These are phyloP conservation scores for Litchi chinensis DNA, from an alignment of 345 rosid species.

Conservation along the genomic window DNA sequence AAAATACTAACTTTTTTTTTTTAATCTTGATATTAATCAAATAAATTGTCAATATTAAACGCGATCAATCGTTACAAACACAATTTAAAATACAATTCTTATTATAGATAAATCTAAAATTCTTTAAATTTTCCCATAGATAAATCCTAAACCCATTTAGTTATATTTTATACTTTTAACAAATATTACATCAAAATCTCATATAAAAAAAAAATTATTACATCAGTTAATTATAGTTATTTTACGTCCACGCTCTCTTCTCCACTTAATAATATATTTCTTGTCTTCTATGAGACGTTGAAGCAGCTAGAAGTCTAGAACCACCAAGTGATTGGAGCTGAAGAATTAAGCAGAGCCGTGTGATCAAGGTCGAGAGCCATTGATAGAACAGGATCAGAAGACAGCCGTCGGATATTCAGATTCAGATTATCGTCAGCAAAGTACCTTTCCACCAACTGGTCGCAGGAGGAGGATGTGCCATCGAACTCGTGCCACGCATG, in stretches of 20 bases:
- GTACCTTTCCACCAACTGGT: constrained; percentile 18
- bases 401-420: constrained; percentile 6
- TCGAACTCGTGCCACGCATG: constrained; percentile 22
- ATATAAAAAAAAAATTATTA: too few relatives aligned
- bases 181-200: too few relatives aligned
- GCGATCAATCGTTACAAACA: too few relatives aligned
- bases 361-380: background rate
- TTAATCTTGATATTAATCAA: too few relatives aligned
- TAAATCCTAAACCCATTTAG: background rate
- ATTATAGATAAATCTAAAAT: too few relatives aligned
- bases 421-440: background rate
- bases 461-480: constrained; percentile 34
- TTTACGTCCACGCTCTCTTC: background rate
- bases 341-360: background rate
- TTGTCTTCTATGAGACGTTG: background rate
- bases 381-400: background rate
- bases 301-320: background rate
- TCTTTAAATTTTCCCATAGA: background rate
- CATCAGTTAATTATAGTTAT: background rate
- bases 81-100: too few relatives aligned
- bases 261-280: background rate
- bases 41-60: too few relatives aligned
- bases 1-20: too few relatives aligned
- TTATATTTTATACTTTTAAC: too few relatives aligned
- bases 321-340: background rate